These are phyloP conservation scores for Capillidium heterosporum DNA, from an alignment of 371 early-diverging fungal genomes.

Conservation along the genomic window DNA sequence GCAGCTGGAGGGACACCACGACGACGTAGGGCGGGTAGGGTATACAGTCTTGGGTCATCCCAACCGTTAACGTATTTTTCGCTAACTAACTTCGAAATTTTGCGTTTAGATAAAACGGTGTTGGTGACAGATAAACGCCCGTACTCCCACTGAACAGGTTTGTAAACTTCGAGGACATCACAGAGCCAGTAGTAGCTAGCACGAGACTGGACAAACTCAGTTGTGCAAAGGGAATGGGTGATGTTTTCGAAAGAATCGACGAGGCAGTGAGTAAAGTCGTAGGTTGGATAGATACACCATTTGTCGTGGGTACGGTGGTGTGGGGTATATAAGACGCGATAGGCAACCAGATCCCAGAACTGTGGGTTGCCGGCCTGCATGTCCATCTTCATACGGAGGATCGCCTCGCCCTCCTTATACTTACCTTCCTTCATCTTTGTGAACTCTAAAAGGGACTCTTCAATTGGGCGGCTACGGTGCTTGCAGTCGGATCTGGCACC, in stretches of 20 bases:
- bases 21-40: slow-evolving; percentile 90
- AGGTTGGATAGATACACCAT: slow-evolving; percentile 99
- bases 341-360: slow-evolving; percentile 98
- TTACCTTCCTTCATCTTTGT: slow-evolving; percentile 95
- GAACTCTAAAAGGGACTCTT: slow-evolving; percentile 87
- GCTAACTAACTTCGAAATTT: slow-evolving; percentile 81
- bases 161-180: slow-evolving; percentile 95
- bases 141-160: slow-evolving; percentile 99
- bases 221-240: slow-evolving; percentile 98
- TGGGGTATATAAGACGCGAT: slow-evolving; percentile 81
- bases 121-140: slow-evolving; percentile 92
- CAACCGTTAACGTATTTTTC: slow-evolving; percentile 67
- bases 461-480: slow-evolving; percentile 85
- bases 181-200: slow-evolving; percentile 99
- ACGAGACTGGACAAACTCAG: slow-evolving; percentile 91
- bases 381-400: slow-evolving; percentile 98
- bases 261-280: slow-evolving; percentile 98
- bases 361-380: slow-evolving; percentile 89
- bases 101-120: slow-evolving; percentile 97
- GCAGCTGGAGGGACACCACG: slow-evolving; percentile 97
- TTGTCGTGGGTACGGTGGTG: slow-evolving; percentile 85
- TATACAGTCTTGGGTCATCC: slow-evolving; percentile 98
- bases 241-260: slow-evolving; percentile 99
- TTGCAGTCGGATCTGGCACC: slow-evolving; percentile 78
- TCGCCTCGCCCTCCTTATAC: slow-evolving; percentile 86